Evolutionary conservation across 2,329 filamentous ascomycete species (phyloP).

Genomic region (Xylariales sp.): DNA sequence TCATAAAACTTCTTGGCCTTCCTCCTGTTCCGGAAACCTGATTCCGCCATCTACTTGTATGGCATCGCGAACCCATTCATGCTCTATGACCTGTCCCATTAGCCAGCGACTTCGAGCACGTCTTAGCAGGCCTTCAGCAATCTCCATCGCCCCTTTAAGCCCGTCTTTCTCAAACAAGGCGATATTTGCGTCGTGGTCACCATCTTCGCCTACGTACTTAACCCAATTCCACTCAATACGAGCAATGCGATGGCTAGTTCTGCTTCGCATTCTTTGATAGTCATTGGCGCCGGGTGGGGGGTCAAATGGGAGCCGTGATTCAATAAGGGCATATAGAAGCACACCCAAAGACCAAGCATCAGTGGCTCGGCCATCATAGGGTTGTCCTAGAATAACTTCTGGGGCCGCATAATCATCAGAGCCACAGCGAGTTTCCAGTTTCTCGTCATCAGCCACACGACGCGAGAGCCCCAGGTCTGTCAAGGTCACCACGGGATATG

Average conservation of each 20-base stretch:
- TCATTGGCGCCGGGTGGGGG: conserved; percentile 84
- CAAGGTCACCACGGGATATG: conserved; percentile 85
- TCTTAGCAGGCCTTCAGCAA: conserved; percentile 86
- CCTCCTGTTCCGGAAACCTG: conserved; percentile 68
- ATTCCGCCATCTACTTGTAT: conserved; percentile 75
- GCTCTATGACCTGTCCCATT: conserved; percentile 76
- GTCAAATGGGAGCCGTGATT: conserved; percentile 93
- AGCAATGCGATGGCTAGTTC: conserved; percentile 93
- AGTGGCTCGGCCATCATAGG: conserved; percentile 90
- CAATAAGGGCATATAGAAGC: conserved; percentile 90
- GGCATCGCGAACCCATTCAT: conserved; percentile 80
- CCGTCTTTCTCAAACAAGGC: conserved; percentile 71
- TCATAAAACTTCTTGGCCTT: conserved; percentile 64
- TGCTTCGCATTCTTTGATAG: conserved; percentile 78
- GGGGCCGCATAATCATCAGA: conserved; percentile 98
- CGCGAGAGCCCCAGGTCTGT: conserved; percentile 92
- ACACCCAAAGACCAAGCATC: conserved; percentile 98
- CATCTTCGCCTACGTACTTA: conserved; percentile 83
- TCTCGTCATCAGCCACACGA: conserved; percentile 84
- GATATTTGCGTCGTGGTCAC: conserved; percentile 80
- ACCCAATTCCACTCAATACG: conserved; percentile 97
- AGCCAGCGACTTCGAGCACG: conserved; percentile 82
- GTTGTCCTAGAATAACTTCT: conserved; percentile 93
- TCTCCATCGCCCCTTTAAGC: conserved; percentile 79
- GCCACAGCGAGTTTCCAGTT: conserved; percentile 92